Evolutionary conservation across 2,329 filamentous ascomycete species (phyloP).

Genomic region (Madurella fahalii): DNA sequence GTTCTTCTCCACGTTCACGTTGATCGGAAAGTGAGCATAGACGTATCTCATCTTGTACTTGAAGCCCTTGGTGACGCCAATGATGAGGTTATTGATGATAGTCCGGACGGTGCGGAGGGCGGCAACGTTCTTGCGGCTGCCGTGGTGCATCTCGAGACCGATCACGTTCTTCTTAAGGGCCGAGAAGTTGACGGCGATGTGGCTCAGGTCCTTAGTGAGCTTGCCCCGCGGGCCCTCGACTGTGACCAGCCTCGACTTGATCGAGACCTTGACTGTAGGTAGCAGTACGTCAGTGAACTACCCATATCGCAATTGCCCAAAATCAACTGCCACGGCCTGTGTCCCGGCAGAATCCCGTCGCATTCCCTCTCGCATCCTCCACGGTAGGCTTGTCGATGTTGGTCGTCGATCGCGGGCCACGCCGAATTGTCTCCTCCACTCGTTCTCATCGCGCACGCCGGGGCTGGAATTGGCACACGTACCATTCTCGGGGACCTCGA

Average conservation of each 20-base stretch:
- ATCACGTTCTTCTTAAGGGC: conserved; percentile 80
- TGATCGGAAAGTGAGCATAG: conserved; percentile 99
- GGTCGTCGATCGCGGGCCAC: conserved; percentile 13
- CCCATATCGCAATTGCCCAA: conserved; percentile 10
- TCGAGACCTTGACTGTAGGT: conserved; percentile 84
- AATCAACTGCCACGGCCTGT: neutral
- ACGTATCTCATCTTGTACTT: conserved; percentile 99
- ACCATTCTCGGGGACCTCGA: conserved; percentile 96
- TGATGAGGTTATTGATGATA: conserved; percentile 97
- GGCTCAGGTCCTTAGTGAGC: conserved; percentile 93
- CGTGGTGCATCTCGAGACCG: conserved; percentile 98
- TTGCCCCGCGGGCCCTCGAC: conserved; percentile 97
- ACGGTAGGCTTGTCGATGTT: neutral
- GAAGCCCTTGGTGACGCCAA: conserved; percentile 98
- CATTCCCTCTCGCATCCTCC: neutral
- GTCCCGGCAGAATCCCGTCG: neutral
- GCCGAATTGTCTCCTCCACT: conserved; percentile 10
- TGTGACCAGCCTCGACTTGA: conserved; percentile 94
- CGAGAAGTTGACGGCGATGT: conserved; percentile 94
- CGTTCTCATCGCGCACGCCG: conserved; percentile 5
- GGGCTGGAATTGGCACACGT: conserved; percentile 45
- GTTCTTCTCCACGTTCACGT: conserved; percentile 99
- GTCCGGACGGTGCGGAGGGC: conserved; percentile 97
- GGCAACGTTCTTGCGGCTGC: conserved; percentile 94
- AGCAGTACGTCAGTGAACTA: conserved; percentile 31